Percentiles rank a stretch among this genome's conserved stretches.
phyloP scores from a whole-genome alignment of 139 green algal genomes.

The Asterochloris erici region DNA sequence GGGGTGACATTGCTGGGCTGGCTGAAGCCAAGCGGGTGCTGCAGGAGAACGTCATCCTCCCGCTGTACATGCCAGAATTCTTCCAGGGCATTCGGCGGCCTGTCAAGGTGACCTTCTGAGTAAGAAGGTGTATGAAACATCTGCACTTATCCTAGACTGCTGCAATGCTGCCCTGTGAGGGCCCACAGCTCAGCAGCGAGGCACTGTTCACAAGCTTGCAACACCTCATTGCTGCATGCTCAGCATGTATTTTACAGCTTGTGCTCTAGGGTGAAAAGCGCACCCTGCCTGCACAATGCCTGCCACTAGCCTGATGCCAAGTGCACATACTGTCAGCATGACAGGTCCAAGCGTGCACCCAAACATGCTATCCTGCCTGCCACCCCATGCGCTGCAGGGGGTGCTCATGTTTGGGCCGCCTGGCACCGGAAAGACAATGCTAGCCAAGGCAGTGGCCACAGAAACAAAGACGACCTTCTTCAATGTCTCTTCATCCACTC shows the following conservation, averaged over 20 bases:
- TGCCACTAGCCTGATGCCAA: neutral
- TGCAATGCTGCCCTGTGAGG: no score
- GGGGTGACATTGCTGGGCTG: constrained; percentile 74
- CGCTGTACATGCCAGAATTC: constrained; percentile 84
- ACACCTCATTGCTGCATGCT: no score
- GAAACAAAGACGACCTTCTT: constrained; percentile 94
- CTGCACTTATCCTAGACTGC: no score
- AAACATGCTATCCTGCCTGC: neutral
- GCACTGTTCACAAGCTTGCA: no score
- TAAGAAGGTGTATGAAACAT: no score
- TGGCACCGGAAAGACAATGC: constrained; percentile 89
- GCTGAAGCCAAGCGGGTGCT: constrained; percentile 88
- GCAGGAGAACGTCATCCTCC: constrained; percentile 85
- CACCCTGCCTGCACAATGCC: no score
- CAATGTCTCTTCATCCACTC: constrained; percentile 86
- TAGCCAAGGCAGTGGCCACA: constrained; percentile 87
- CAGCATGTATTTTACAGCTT: no score
- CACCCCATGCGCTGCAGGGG: constrained; percentile 47
- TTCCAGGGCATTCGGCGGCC: constrained; percentile 88
- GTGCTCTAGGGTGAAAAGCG: no score
- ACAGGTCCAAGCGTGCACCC: no score
- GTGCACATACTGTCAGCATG: neutral
- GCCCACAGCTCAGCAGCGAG: no score
- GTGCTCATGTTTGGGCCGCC: constrained; percentile 95
- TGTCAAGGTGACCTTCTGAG: constrained; percentile 64